Percentiles rank a stretch among this genome's conserved stretches.
Conservation (phyloP, 805 yeast genomes). For the Blastobotrys muscicola region DNA sequence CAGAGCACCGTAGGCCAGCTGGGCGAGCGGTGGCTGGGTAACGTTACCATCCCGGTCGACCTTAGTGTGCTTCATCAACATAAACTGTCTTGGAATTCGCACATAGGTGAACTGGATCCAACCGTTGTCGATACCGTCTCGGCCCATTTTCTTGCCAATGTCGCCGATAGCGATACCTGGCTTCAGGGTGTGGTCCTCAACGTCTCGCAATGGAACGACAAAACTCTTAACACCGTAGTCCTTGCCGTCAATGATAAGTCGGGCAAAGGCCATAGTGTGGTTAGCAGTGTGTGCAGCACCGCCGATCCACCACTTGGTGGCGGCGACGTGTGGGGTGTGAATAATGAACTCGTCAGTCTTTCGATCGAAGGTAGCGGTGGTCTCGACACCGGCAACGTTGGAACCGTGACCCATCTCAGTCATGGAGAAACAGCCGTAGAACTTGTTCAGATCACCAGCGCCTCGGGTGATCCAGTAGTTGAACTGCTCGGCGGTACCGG, state of each 20-base stretch:
- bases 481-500: constrained; percentile 78
- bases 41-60: constrained; percentile 65
- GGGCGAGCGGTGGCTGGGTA: constrained; percentile 74
- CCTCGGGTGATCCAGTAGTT: constrained; percentile 71
- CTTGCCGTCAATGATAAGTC: constrained; percentile 68
- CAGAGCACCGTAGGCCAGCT: constrained; percentile 78
- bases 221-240: constrained; percentile 91
- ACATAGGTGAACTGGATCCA: constrained; percentile 90
- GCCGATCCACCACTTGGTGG: constrained; percentile 98
- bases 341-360: constrained; percentile 58
- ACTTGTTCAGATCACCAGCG: constrained; percentile 27
- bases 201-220: constrained; percentile 81
- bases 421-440: constrained; percentile 86
- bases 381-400: constrained; percentile 86
- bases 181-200: constrained; percentile 49
- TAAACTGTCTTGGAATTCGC: constrained; percentile 69
- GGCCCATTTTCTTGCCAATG: constrained; percentile 91
- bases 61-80: constrained; percentile 72
- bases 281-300: constrained; percentile 95
- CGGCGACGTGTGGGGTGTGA: constrained; percentile 83
- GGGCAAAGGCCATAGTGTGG: constrained; percentile 76
- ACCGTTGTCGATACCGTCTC: constrained; percentile 93
- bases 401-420: constrained; percentile 92
- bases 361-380: constrained; percentile 75
- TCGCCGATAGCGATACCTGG: constrained; percentile 86